phyloP scores from a whole-genome alignment of 257 asterid species.

The Euphrasia confusa region DNA sequence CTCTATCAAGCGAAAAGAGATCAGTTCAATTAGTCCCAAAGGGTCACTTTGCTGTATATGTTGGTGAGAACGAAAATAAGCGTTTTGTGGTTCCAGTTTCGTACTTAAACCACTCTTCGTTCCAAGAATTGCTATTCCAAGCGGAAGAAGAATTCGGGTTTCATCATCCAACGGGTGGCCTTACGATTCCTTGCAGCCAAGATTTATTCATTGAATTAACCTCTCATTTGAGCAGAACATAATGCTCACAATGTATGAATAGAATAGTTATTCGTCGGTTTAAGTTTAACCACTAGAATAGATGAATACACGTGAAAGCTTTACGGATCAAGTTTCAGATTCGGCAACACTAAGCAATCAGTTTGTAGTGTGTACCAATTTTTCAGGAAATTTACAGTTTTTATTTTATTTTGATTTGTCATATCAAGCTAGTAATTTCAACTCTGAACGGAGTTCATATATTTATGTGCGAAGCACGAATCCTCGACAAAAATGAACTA shows the following conservation, averaged over 20 bases:
- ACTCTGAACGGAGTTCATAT: too few relatives aligned
- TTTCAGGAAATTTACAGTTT: too few relatives aligned
- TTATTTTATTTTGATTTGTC: too few relatives aligned
- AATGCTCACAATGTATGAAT: not conserved
- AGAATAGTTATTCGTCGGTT: too few relatives aligned
- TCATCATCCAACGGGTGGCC: conserved; percentile 23
- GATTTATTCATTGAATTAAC: conserved; percentile 23
- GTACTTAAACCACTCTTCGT: conserved; percentile 33
- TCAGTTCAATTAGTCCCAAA: conserved; percentile 36
- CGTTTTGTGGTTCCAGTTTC: conserved; percentile 33
- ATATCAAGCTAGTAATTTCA: too few relatives aligned
- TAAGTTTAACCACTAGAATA: not conserved
- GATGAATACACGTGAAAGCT: too few relatives aligned
- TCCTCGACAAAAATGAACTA: too few relatives aligned
- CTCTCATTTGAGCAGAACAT: not conserved
- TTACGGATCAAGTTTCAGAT: too few relatives aligned
- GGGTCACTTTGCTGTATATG: conserved; percentile 38
- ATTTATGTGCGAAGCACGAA: too few relatives aligned
- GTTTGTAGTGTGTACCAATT: too few relatives aligned
- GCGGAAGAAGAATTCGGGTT: conserved; percentile 34
- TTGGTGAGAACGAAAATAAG: conserved; percentile 30
- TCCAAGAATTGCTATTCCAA: conserved; percentile 27
- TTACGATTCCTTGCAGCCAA: conserved; percentile 17
- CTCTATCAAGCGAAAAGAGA: conserved; percentile 24
- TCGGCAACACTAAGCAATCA: too few relatives aligned